Base-by-base conservation (phyloP, 495 filamentous ascomycete genomes). In the Aspergillus asperescens region DNA sequence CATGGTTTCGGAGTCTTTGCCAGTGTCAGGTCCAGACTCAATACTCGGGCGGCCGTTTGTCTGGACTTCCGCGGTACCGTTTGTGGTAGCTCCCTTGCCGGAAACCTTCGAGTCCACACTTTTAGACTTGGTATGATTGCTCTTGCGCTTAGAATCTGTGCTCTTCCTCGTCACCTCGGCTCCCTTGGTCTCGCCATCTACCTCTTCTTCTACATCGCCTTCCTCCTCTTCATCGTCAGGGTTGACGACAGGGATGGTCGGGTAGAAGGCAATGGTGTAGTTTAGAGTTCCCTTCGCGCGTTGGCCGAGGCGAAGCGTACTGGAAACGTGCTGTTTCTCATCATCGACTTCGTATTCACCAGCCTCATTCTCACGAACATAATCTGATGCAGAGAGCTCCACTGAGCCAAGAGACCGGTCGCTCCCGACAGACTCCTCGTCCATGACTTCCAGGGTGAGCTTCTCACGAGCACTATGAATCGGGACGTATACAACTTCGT, bases 401-500 rank as follows among this genome's bases (percentile, higher is more conserved):
- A 87, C 70, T 27, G 82, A 74, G 25, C 93, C 93, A 23, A 99
- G 80, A 18, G 84, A 83, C 28, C 94, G 84, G 63, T 99, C 93
- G 60, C 86, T 89, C 52, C 86, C 86, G 51, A 95, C 74, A 43
- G 81, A 89, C 70, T 99, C 93, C 47, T 90, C 80, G 58, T 99
- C 93, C 93, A 99, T 97, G 54, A 96, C 89, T 67, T 98, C 93
- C 12, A 99, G 69, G 0, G 81, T 81, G 16, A 99, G 66, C 57
- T 84, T 91, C 65, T 97, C 94, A 27, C 86, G 84, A n/a, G 76
- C 48, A 9, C 84, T 87, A 66, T 97, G 94, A 50, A 99, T 80
- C 0, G 94, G 92, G 0, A 99, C 80, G 66, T 99, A 99, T 38
- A 95, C 78, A 10, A 97, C 81, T 66, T 99, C 94, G 61, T 99